Base-by-base conservation (phyloP, 1,139 yeast genomes). In the Lodderomyces beijingensis region DNA sequence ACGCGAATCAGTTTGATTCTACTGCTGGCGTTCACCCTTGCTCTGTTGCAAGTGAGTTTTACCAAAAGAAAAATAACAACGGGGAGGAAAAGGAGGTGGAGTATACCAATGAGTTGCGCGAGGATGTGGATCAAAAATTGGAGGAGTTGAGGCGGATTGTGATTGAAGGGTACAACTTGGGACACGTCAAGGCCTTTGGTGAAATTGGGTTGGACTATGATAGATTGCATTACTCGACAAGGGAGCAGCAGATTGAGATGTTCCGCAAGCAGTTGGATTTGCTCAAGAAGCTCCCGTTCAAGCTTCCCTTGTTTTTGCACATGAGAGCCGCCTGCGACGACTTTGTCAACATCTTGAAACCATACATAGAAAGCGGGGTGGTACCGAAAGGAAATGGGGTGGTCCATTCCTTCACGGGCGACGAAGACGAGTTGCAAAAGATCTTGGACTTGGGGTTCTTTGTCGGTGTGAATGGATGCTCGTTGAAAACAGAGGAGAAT, bases 21-120 rank as follows among this genome's bases (percentile, higher is more conserved):
- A 91, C 98, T 0, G 91, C 80, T 1, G 98, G 98, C 8, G 94
- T 89, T 1, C 98, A 91, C 58, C 98, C 98, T 1, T 89, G 97
- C 55, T 65, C 81, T 13, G 94, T 87, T 0, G 71, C 77, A 12
- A 81, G 76, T 42, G 86, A 68, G 39, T 67, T 67, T 40, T 68
- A 62, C 34, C 33, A 30, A 13, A 44, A 46, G 17, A 10, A 19
- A 19, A n/a, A n/a, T n/a, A n/a, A n/a, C n/a, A n/a, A n/a, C n/a
- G 21, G 21, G 7, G 43, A 47, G 17, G 41, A 35, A 9, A 45
- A 42, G n/a, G 46, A 43, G 4, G 47, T 42, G 2, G 33, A 43
- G 12, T 50, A 46, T 20, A 45, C 55, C 8, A 60, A 58, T 21
- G 43, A 41, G 5, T 45, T 63, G 23, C 34, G 43, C 14, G 48